Conservation (phyloP, 2,329 filamentous ascomycete genomes). For the Aureobasidium namibiae region DNA sequence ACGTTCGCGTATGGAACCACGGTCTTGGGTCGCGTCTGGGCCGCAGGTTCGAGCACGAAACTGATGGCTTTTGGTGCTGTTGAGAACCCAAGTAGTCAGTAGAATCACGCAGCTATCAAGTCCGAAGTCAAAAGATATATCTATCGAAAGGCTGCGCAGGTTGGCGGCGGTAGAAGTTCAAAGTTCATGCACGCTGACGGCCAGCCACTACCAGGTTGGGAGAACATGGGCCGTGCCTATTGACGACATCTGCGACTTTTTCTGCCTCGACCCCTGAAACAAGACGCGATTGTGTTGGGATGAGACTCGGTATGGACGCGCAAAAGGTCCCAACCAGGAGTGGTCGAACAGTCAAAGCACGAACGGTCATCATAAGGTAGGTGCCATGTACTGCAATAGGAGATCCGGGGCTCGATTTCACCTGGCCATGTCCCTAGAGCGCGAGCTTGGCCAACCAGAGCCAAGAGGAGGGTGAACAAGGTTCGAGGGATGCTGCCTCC, state of each 20-base stretch:
- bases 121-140: not conserved
- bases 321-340: not conserved
- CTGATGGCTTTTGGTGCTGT: not conserved
- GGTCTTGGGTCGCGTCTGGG: not conserved
- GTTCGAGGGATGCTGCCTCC: constrained; percentile 9
- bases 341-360: not conserved
- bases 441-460: constrained; percentile 4
- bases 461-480: not conserved
- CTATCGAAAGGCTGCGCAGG: not conserved
- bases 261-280: constrained; percentile 8
- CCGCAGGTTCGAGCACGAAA: not conserved
- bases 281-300: constrained; percentile 5
- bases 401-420: constrained; percentile 1
- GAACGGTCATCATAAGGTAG: not conserved
- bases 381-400: constrained; percentile 2
- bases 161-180: not conserved
- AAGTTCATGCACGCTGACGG: constrained; percentile 11
- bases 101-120: not conserved
- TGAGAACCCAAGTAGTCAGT: not conserved
- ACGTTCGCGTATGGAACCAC: constrained; percentile 2
- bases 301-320: not conserved
- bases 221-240: not conserved
- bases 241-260: constrained; percentile 9
- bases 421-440: constrained; percentile 6
- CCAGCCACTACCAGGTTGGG: constrained; percentile 1